Evolutionary conservation across 75 land plant species (phyloP).

Genomic region (Pinus tabuliformis): DNA sequence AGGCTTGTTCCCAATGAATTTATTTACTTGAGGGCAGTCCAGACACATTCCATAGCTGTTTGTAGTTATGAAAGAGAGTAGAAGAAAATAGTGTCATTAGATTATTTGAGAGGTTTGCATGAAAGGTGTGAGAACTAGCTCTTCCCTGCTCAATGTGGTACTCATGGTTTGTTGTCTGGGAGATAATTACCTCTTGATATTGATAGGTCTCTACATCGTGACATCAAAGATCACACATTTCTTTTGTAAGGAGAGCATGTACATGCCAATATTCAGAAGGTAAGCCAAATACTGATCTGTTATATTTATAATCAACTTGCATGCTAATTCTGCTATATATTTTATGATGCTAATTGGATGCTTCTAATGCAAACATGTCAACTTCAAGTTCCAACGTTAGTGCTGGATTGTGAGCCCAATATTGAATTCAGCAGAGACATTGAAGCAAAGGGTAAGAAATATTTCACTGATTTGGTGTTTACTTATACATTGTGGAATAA

Average conservation of each 20-base stretch:
- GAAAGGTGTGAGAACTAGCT: constrained; percentile 99
- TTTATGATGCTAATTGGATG: not conserved
- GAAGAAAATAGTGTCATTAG: constrained; percentile 79
- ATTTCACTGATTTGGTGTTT: too few species aligned
- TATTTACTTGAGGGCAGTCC: constrained; percentile 94
- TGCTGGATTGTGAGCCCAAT: constrained; percentile 92
- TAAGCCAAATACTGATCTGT: constrained; percentile 4
- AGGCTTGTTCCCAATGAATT: constrained; percentile 96
- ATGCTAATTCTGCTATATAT: too few species aligned
- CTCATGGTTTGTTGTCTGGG: constrained; percentile 72
- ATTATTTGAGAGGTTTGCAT: constrained; percentile 86
- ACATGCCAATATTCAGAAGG: constrained; percentile 97
- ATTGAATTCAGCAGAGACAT: constrained; percentile 93
- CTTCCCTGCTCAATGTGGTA: constrained; percentile 65
- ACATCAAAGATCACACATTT: constrained; percentile 84
- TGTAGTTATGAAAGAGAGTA: constrained; percentile 74
- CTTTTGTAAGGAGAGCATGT: constrained; percentile 83
- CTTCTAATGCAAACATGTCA: not conserved
- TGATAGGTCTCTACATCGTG: constrained; percentile 57
- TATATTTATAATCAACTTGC: too few species aligned
- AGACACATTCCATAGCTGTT: constrained; percentile 85
- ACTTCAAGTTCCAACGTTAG: constrained; percentile 91
- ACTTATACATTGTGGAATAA: too few species aligned
- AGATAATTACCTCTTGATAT: constrained; percentile 46
- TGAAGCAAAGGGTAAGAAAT: constrained; percentile 92